Evolutionary conservation across 768 basidiomycete species (phyloP), one percentile per base, ranked within the genome.

Genomic region (Agaricus sinodeliciosus): DNA sequence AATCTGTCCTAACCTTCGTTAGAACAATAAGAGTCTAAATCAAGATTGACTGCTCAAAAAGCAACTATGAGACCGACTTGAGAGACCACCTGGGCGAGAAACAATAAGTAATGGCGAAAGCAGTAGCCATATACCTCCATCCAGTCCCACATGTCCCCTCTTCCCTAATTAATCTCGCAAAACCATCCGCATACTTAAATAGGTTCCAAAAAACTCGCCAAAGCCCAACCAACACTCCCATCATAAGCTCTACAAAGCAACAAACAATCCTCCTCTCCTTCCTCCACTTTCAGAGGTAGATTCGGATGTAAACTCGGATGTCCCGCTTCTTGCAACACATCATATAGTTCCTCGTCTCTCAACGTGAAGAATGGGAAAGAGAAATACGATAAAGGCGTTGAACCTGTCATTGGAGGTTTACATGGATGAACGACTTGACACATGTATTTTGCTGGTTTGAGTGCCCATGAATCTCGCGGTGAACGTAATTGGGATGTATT

Each of bases 151-250:
- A 25, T 40, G 4, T 1, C 43, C n/a, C 48, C 8, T 13, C 25
- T 9, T 36, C 37, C 12, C 41, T n/a, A n/a, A n/a, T n/a, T n/a
- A n/a, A n/a, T 28, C 28, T 28, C 28, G 28, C 28, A 9, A 9
- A 9, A 28, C 11, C 31, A 39, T 22, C 22, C 22, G 22, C 22
- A 22, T 39, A 37, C 35, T 37, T 11, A 9, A 26, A 25, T 37
- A 8, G 86, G 86, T 25, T 84, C 74, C 64, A 91, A 65, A 67
- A 90, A 92, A 64, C 89, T 90, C 34, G 89, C 89, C 56, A 92
- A 65, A 3, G 84, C 84, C 90, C 90, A 91, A 0, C 89, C 89
- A 15, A 90, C 75, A 9, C 76, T 72, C 9, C 79, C 77, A 3
- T 56, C 51, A 31, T 61, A 65, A 63, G 85, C 79, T 40, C 87